Percentiles rank a stretch among this genome's conserved stretches.
phyloP scores from a whole-genome alignment of 805 yeast species.

The Metschnikowia cubensis region DNA sequence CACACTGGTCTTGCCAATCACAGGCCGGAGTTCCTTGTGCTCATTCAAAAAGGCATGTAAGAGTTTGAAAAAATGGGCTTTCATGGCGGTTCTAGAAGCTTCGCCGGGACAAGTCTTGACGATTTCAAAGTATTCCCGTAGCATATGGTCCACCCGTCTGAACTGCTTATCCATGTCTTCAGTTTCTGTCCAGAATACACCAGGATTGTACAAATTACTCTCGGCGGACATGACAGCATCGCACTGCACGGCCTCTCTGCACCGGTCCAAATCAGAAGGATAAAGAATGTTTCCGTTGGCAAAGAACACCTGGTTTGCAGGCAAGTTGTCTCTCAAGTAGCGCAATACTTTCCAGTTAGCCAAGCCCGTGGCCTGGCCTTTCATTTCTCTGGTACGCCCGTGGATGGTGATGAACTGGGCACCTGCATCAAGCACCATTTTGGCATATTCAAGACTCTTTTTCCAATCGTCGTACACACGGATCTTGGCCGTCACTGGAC shows the following conservation, averaged over 20 bases:
- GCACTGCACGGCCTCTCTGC: constrained; percentile 58
- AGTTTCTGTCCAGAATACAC: constrained; percentile 62
- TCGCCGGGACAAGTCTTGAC: constrained; percentile 57
- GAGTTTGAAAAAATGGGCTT: constrained; percentile 86
- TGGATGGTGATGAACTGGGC: constrained; percentile 94
- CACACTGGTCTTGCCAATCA: constrained; percentile 54
- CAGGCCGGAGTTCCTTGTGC: constrained; percentile 75
- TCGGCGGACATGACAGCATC: constrained; percentile 98
- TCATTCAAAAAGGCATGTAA: constrained; percentile 73
- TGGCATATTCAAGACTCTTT: constrained; percentile 81
- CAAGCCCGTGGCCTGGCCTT: constrained; percentile 92
- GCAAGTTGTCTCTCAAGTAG: constrained; percentile 73
- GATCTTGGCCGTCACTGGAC: constrained; percentile 95
- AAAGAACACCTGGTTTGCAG: constrained; percentile 78
- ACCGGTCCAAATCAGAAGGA: constrained; percentile 74
- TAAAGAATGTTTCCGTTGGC: constrained; percentile 95
- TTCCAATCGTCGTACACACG: constrained; percentile 82
- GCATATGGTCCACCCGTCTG: constrained; percentile 79
- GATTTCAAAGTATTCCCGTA: constrained; percentile 85
- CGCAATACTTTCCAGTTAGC: constrained; percentile 87
- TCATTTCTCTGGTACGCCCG: constrained; percentile 95
- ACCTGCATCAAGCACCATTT: constrained; percentile 85
- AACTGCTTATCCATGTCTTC: constrained; percentile 59
- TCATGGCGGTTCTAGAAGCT: constrained; percentile 81
- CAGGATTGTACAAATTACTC: constrained; percentile 91